Conservation (phyloP, 441 rosid genomes). For the Aquilaria agallochum region DNA sequence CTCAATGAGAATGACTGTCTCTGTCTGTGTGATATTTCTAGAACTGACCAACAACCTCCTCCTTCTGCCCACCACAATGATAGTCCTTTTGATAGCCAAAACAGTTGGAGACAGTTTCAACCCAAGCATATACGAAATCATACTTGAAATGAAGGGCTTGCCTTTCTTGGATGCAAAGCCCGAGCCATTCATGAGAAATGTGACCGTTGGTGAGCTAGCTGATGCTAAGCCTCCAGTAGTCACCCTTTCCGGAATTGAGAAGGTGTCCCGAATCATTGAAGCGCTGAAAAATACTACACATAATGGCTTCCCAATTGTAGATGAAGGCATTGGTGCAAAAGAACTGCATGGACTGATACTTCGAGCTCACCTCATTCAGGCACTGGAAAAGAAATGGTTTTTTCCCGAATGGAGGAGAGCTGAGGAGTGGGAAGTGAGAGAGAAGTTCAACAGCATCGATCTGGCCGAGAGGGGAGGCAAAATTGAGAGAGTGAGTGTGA, state of each 20-base stretch:
- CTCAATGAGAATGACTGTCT: slow-evolving; percentile 98
- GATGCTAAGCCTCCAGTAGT: slow-evolving; percentile 70
- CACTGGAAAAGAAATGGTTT: slow-evolving; percentile 77
- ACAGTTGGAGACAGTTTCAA: slow-evolving; percentile 89
- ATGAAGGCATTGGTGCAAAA: slow-evolving; percentile 37
- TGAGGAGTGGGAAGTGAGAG: slow-evolving; percentile 82
- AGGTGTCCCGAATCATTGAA: slow-evolving; percentile 63
- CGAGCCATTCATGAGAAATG: slow-evolving; percentile 96
- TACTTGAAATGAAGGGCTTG: slow-evolving; percentile 74
- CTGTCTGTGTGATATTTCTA: slow-evolving; percentile 84
- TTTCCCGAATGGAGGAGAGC: slow-evolving; percentile 66
- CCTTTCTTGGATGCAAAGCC: slow-evolving; percentile 92
- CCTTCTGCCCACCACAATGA: slow-evolving; percentile 80
- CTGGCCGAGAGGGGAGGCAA: slow-evolving; percentile 68
- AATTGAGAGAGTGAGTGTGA: slow-evolving; percentile 62
- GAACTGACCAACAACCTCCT: slow-evolving; percentile 91
- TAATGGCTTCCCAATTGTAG: slow-evolving; percentile 68
- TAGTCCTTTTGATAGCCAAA: slow-evolving; percentile 81
- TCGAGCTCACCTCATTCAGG: slow-evolving; percentile 65
- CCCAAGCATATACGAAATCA: slow-evolving; percentile 81
- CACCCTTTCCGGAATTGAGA: slow-evolving; percentile 65
- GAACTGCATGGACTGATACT: slow-evolving; percentile 72
- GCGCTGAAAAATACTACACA: slow-evolving; percentile 72
- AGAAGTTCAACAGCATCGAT: slow-evolving; percentile 68
- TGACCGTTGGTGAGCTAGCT: slow-evolving; percentile 80